phyloP scores from a whole-genome alignment of 225 moss, liverwort and hornwort species.

The Pseudisothecium myosuroides region DNA sequence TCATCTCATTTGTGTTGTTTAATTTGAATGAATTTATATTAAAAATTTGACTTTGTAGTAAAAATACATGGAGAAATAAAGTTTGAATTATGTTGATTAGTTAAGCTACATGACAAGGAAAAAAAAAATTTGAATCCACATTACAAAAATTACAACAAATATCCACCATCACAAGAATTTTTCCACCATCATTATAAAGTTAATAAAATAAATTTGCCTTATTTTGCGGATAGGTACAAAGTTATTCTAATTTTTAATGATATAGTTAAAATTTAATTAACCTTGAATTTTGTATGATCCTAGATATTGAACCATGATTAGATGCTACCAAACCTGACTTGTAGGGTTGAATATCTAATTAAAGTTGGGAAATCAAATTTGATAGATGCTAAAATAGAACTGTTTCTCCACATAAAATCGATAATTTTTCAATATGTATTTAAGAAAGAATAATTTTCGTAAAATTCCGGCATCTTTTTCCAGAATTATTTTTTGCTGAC shows the following conservation, averaged over 20 bases:
- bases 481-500: background rate
- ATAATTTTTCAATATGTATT: too few species aligned
- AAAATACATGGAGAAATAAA: rapidly evolving
- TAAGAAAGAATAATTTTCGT: too few species aligned
- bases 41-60: background rate
- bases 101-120: too few species aligned
- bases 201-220: background rate
- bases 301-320: too few species aligned
- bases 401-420: background rate
- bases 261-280: background rate
- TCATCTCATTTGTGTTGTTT: background rate
- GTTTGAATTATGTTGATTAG: too few species aligned
- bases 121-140: background rate
- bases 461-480: background rate
- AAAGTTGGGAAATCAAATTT: background rate
- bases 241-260: background rate
- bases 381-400: background rate
- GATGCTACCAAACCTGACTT: rapidly evolving
- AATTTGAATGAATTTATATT: background rate
- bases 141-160: background rate
- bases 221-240: background rate
- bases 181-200: too few species aligned
- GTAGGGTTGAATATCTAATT: background rate
- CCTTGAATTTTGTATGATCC: background rate
- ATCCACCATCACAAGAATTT: background rate